phyloP scores from a whole-genome alignment of 352 stramenopile genomes.

The Pythium oligandrum region DNA sequence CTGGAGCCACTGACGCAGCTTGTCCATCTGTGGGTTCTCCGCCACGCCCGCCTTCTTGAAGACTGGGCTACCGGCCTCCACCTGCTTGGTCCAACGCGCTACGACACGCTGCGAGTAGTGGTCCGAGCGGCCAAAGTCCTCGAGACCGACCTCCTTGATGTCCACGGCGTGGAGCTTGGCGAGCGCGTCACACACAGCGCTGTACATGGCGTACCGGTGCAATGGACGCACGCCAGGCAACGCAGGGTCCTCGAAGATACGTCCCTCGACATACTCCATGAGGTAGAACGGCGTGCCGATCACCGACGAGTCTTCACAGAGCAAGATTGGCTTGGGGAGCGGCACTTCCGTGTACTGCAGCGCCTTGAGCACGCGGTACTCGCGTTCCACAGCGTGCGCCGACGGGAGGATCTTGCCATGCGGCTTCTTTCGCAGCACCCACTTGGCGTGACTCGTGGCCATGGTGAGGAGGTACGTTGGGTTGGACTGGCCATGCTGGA shows the following conservation, averaged over 20 bases:
- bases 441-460: conserved; percentile 40
- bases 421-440: conserved; percentile 84
- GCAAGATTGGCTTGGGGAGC: conserved; percentile 52
- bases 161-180: conserved; percentile 62
- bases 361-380: conserved; percentile 66
- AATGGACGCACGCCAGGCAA: conserved; percentile 56
- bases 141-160: conserved; percentile 47
- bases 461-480: conserved; percentile 83
- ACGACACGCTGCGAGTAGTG: conserved; percentile 77
- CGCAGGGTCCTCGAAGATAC: conserved; percentile 70
- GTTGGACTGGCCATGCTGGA: conserved; percentile 85
- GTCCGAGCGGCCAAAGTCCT: conserved; percentile 53
- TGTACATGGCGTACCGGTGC: conserved; percentile 82
- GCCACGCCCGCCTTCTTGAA: conserved; percentile 45
- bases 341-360: conserved; percentile 67
- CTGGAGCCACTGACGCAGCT: conserved; percentile 56
- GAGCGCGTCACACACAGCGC: conserved; percentile 58
- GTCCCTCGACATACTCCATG: conserved; percentile 75
- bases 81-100: conserved; percentile 65
- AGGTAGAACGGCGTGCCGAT: conserved; percentile 79
- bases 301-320: conserved; percentile 56
- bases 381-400: conserved; percentile 75
- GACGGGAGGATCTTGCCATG: conserved; percentile 73
- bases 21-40: conserved; percentile 48
- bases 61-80: conserved; percentile 38